phyloP scores from a whole-genome alignment of 1,139 yeast genomes.

The Arxiozyma telluris region DNA sequence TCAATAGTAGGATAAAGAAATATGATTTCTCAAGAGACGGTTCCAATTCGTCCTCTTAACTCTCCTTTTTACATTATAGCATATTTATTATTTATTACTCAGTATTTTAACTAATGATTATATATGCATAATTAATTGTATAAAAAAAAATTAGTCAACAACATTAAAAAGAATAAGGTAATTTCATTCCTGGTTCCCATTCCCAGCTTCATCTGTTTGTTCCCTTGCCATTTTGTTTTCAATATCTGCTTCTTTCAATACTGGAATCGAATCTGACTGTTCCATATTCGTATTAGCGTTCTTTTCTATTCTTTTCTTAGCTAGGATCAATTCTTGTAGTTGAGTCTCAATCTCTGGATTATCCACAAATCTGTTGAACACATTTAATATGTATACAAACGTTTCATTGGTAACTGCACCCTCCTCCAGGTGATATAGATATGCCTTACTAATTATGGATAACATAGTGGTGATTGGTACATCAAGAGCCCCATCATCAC shows the following conservation, averaged over 20 bases:
- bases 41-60: background rate
- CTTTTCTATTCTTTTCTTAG: conserved; percentile 29
- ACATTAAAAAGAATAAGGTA: too few species aligned
- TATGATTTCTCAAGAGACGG: background rate
- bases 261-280: background rate
- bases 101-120: background rate
- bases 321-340: conserved; percentile 33
- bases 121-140: too few species aligned
- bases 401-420: conserved; percentile 37
- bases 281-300: background rate
- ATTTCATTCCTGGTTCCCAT: background rate
- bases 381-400: conserved; percentile 40
- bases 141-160: background rate
- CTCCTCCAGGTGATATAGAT: conserved; percentile 46
- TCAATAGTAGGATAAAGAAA: background rate
- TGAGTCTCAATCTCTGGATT: conserved; percentile 35
- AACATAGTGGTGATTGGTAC: conserved; percentile 42
- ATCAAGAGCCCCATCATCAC: background rate
- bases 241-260: too few species aligned
- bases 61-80: background rate
- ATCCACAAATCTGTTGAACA: conserved; percentile 41
- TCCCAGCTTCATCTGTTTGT: background rate
- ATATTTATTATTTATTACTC: background rate
- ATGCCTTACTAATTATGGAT: conserved; percentile 59
- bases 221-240: background rate